Base-by-base conservation (phyloP, 176 grass and related monocot genomes). In the Rhynchospora tenuis region DNA sequence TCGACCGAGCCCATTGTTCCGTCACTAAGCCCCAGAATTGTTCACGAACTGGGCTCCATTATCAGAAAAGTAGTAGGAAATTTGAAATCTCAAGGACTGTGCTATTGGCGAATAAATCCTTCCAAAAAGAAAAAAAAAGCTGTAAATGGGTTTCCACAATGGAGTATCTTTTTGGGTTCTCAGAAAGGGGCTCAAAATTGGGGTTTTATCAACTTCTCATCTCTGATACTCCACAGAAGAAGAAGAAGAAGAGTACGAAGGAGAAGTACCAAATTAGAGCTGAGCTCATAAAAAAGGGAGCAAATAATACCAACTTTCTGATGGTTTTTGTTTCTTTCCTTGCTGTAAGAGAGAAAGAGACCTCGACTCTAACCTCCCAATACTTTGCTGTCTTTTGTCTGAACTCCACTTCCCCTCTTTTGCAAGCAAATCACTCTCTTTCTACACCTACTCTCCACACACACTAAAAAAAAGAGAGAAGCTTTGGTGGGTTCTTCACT, bases 291-390 rank as follows among this genome's bases (percentile, higher is more conserved):
- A 64, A 26, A 38, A 81, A 45, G 19, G 42, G 65, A 63, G 59
- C 79, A 27, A 64, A 65, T 64, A 51, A 65, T 26, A 63, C 79
- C 19, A 81, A 65, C 79, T 81, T 81, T 81, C 15, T 46, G 23
- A 81, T 81, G 20, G 79, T 62, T 81, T 62, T 15, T 81, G 79
- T 48, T 64, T 17, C 38, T 81, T 64, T 44, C 44, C 79, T 81
- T 45, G 3, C 59, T 64, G 33, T 38, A 47, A 63, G 31, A 23
- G 78, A 81, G 57, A 63, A 63, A 64, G 33, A 15, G 79, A 81
- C 60, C 50, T 56, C 13, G 51, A 38, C 75, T 64, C 14, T n/a
- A 81, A 64, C 33, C 43, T 17, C 47, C 44, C 47, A 70, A 45
- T 70, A 70, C 16, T 44, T 70, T 33, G 10, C 17, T 44, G 66